Evolutionary conservation across 2,329 filamentous ascomycete genomes (phyloP).

Genomic region (Ceratocystis ficicola): DNA sequence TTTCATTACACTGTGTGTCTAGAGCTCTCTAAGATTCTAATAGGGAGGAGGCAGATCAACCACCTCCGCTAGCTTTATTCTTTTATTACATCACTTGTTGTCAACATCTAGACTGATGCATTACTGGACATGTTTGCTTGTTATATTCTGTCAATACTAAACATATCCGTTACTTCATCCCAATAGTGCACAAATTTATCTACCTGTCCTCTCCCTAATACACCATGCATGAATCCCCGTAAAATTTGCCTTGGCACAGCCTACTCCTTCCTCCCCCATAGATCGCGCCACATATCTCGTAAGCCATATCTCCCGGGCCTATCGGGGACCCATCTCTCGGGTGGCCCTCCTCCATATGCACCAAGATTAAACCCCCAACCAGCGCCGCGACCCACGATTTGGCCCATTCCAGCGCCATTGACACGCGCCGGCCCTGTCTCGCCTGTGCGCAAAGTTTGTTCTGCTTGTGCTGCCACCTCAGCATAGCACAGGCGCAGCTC

Average conservation of each 20-base stretch:
- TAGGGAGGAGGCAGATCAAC: not conserved
- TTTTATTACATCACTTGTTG: not conserved
- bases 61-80: not conserved
- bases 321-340: conserved; percentile 43
- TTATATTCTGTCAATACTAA: too few relatives aligned
- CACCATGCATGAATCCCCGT: too few relatives aligned
- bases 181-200: too few relatives aligned
- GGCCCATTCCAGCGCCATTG: too few relatives aligned
- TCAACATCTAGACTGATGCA: not conserved
- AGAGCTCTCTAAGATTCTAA: not conserved
- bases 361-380: conserved; percentile 27
- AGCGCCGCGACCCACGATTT: too few relatives aligned
- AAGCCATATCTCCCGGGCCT: conserved; percentile 69
- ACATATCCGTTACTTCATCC: too few relatives aligned
- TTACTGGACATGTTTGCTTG: not conserved
- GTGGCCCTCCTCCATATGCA: conserved; percentile 47
- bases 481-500: conserved; percentile 74
- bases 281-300: conserved; percentile 76
- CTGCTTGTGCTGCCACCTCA: conserved; percentile 67
- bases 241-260: too few relatives aligned
- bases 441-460: conserved; percentile 31
- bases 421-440: too few relatives aligned
- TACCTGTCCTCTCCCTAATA: too few relatives aligned
- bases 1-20: not conserved
- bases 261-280: conserved; percentile 38